Evolutionary conservation across 176 grass and related monocot genomes (phyloP), one percentile per base, ranked within the genome.

Genomic region (Oryza punctata): DNA sequence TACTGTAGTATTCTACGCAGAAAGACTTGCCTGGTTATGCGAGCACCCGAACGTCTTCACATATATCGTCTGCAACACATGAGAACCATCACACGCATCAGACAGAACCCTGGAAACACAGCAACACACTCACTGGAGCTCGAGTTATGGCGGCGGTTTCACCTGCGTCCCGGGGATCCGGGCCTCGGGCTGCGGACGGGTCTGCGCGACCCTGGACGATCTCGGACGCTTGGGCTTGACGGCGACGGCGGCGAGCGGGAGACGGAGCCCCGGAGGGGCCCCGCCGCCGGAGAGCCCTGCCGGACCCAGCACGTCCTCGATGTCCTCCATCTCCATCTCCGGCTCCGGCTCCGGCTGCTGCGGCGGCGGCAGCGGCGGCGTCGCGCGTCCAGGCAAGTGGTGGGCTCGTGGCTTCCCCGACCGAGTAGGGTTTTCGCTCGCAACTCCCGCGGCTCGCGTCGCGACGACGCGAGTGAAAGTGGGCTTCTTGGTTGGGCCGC

Each of bases 21-120:
- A 67, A 28, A 78, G 12, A 29, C 28, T 86, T 94, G 82, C 94
- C 92, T 97, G 94, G 68, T 97, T 97, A 86, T 97, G 94, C 3
- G 94, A 97, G 85, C 94, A 97, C 13, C 94, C 94, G 72, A 97
- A 94, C 46, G 91, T 97, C 87, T 97, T 97, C 54, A 97, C 82
- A 77, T 94, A 94, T 87, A 97, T 90, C 50, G 85, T 92, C 92
- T 97, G 85, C 70, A 88, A 61, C 72, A 84, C 65, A 87, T 4
- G 50, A 21, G 2, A 80, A 61, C 3, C 37, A 46, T n/a, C 7
- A 3, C 15, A 0, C n/a, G 7, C 23, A 69, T 81, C 77, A 85
- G 63, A 76, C 6, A 27, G 57, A 76, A 19, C 37, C 52, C 27
- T 19, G 33, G 5, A n/a, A 65, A 15, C 65, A 45, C 40, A 16